phyloP scores from a whole-genome alignment of 208 protist species.

The Trichomonas gallinae region DNA sequence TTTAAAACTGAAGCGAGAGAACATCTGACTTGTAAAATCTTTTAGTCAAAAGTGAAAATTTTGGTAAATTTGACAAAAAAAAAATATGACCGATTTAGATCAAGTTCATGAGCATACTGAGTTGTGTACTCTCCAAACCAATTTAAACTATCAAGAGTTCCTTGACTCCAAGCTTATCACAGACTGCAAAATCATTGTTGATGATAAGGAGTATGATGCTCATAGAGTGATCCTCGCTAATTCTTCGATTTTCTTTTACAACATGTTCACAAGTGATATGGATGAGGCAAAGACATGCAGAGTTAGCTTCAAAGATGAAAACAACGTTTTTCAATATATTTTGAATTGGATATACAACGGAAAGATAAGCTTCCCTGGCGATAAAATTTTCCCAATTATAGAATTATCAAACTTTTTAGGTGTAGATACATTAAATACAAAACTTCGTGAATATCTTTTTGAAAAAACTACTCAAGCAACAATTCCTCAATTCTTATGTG shows the following conservation, averaged over 20 bases:
- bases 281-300: background rate
- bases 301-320: background rate
- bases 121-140: background rate
- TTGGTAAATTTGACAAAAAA: too few species aligned
- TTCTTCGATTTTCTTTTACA: background rate
- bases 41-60: too few species aligned
- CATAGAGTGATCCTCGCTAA: background rate
- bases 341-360: background rate
- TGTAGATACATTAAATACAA: background rate
- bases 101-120: too few species aligned
- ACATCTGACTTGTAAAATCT: too few species aligned
- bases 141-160: background rate
- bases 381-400: background rate
- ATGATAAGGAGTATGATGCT: background rate
- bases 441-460: background rate
- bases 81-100: too few species aligned
- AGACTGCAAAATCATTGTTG: background rate
- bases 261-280: background rate
- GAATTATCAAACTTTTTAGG: background rate
- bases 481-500: too few species aligned
- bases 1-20: too few species aligned
- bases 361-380: background rate
- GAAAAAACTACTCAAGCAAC: too few species aligned
- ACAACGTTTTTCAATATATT: background rate
- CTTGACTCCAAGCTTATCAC: background rate